Evolutionary conservation across 2,329 filamentous ascomycete genomes (phyloP), one percentile per base, ranked within the genome.

Genomic region (Ophiosphaerella korrae): DNA sequence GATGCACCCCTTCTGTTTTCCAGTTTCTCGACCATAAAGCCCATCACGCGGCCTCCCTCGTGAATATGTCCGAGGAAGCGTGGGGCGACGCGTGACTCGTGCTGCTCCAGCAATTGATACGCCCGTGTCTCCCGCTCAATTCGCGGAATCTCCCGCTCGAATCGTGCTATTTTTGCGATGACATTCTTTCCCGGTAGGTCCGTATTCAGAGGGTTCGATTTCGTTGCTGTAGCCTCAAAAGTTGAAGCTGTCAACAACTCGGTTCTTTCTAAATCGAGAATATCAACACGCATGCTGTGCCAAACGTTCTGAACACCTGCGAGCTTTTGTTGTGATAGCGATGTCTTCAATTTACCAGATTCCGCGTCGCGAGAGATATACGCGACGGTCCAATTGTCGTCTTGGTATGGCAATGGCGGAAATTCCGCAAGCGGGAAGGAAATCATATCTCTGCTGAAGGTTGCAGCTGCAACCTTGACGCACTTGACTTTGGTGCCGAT

Each of bases 21-120:
- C 29, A 73, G 31, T 48, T 71, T 73, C 53, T 73, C 65, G 45
- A 74, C 41, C 24, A 76, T 48, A 52, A 76, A 68, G 8, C 74
- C 72, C 23, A 74, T 68, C 36, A 73, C 57, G 16, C 71, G 66
- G 45, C 70, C 70, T 44, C 68, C 57, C 60, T 75, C 70, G 37
- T 63, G 60, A 39, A 76, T 41, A 58, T 75, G 68, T 38, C 55
- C 71, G 24, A 76, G 58, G 57, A 76, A 75, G 36, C 52, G 59
- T 8, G 71, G 70, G 24, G 68, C 70, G 24, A 75, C 43, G 34
- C 55, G 64, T n/a, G 40, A 55, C 45, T 56, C 62, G 11, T 13
- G 26, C 24, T 44, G 34, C 52, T 73, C 55, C 11, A 53, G 47
- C 42, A 43, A 31, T 33, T 52, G 50, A 42, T 54, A 57, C 18